phyloP scores from a whole-genome alignment of 2,329 filamentous ascomycete genomes.

The Cladosporium sp. region DNA sequence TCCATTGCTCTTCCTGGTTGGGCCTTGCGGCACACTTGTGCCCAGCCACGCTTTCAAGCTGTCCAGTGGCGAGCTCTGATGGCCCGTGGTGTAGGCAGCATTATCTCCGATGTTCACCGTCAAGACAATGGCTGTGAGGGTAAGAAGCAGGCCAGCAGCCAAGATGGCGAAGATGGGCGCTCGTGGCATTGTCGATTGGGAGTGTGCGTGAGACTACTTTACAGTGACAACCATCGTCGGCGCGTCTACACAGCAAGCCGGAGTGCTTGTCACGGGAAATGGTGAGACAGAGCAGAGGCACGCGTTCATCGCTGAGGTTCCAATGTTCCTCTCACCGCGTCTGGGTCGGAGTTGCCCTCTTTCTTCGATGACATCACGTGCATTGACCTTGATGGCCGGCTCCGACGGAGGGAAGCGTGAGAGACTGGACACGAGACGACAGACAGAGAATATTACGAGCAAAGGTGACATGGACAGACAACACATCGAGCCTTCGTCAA shows the following conservation, averaged over 20 bases:
- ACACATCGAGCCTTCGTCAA: background rate
- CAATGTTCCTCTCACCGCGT: background rate
- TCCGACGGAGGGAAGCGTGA: background rate
- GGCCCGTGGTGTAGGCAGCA: background rate
- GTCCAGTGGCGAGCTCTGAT: background rate
- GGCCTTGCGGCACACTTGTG: background rate
- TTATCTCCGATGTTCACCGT: slow-evolving; percentile 14
- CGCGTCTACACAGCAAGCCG: slow-evolving; percentile 1
- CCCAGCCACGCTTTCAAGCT: background rate
- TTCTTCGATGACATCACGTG: slow-evolving; percentile 14
- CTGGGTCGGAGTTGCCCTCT: background rate
- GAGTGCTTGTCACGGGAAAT: background rate
- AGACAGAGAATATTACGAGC: background rate
- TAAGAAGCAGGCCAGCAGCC: slow-evolving; percentile 24
- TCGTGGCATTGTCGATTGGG: slow-evolving; percentile 3
- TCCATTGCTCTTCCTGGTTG: slow-evolving; percentile 15
- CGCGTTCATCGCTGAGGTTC: background rate
- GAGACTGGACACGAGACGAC: background rate
- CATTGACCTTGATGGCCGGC: slow-evolving; percentile 4
- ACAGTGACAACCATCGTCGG: background rate
- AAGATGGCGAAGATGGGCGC: slow-evolving; percentile 16
- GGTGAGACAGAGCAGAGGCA: background rate
- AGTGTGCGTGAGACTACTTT: background rate
- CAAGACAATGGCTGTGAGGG: slow-evolving; percentile 24
- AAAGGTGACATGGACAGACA: background rate